phyloP scores from a whole-genome alignment of 1,284 basidiomycete species.

The Ganoderma leucocontextum region DNA sequence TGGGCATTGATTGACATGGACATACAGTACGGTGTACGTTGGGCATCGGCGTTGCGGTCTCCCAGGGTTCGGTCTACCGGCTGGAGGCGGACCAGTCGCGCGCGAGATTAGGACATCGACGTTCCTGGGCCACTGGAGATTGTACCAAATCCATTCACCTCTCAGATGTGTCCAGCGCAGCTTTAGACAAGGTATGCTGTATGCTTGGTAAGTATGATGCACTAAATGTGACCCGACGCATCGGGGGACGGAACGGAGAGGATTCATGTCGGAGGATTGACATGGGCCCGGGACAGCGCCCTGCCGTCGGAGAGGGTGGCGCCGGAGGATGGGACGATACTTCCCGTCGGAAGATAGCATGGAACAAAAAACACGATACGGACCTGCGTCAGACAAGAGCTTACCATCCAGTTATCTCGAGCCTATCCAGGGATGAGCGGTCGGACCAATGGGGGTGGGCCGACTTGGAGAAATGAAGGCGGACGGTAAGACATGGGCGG shows the following conservation, averaged over 20 bases:
- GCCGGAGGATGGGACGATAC: constrained; percentile 6
- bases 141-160: neutral
- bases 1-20: neutral
- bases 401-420: neutral
- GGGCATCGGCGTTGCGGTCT: neutral
- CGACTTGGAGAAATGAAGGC: constrained; percentile 27
- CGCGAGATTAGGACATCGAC: neutral
- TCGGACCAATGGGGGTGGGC: constrained; percentile 24
- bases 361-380: neutral
- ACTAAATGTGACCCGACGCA: neutral
- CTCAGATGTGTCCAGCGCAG: neutral
- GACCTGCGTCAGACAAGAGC: constrained; percentile 14
- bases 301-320: neutral
- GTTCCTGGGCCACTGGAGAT: neutral
- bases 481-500: constrained; percentile 16
- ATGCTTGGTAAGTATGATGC: neutral
- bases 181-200: neutral
- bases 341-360: neutral
- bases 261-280: neutral
- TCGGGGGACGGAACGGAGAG: constrained; percentile 2
- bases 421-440: constrained; percentile 6
- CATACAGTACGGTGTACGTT: neutral
- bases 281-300: neutral
- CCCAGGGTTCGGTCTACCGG: neutral
- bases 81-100: neutral